Evolutionary conservation across 257 asterid species (phyloP).

Genomic region (Przewalskia tangutica): DNA sequence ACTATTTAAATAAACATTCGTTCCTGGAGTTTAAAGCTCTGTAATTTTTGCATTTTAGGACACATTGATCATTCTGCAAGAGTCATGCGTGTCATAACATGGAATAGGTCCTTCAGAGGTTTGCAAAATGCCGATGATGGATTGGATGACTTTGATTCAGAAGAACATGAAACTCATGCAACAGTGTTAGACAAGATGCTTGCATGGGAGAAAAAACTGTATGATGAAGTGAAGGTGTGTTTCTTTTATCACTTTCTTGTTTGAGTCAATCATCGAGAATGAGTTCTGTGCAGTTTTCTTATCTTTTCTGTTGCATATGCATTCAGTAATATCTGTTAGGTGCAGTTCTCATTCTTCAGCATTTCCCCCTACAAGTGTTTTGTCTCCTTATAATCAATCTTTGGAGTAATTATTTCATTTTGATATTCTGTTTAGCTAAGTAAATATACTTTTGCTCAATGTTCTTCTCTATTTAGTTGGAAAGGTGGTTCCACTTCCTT

Average conservation of each 20-base stretch:
- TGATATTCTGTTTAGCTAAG: neutral
- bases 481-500: neutral
- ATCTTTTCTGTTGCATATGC: neutral
- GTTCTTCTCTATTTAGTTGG: neutral
- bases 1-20: neutral
- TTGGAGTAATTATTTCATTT: neutral
- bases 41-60: constrained; percentile 35
- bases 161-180: constrained; percentile 94
- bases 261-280: neutral
- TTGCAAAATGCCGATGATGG: constrained; percentile 44
- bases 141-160: constrained; percentile 71
- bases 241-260: neutral
- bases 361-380: neutral
- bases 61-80: constrained; percentile 85
- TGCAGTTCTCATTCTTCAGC: neutral
- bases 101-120: constrained; percentile 92
- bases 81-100: constrained; percentile 96
- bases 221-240: constrained; percentile 93
- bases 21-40: neutral
- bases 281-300: neutral
- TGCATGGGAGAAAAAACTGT: constrained; percentile 99
- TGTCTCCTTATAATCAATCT: neutral
- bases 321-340: neutral
- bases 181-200: constrained; percentile 98
- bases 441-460: neutral